Evolutionary conservation across 1,139 yeast genomes (phyloP).

Genomic region (Hanseniaspora gamundiae): DNA sequence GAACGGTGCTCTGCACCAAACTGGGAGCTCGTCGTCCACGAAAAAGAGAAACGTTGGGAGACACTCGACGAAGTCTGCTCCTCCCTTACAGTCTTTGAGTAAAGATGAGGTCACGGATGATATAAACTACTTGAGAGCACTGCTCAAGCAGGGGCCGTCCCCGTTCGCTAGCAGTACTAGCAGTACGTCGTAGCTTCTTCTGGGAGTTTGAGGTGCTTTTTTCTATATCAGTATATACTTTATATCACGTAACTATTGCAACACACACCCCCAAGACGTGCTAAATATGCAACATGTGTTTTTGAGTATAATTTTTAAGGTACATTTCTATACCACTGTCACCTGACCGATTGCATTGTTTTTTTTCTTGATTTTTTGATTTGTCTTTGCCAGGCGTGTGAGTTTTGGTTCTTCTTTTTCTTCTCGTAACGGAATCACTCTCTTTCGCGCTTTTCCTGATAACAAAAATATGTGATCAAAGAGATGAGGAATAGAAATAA

Average conservation of each 20-base stretch:
- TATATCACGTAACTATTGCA: no score
- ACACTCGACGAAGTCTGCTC: constrained; percentile 24
- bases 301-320: no score
- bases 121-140: constrained; percentile 20
- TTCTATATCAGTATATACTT: no score
- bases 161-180: background rate
- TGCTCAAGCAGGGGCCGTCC: constrained; percentile 21
- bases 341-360: background rate
- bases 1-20: background rate
- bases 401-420: no score
- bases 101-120: constrained; percentile 25
- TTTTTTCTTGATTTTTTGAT: background rate
- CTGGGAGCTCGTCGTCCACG: constrained; percentile 1
- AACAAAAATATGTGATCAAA: no score
- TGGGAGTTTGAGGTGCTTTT: no score
- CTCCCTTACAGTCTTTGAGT: constrained; percentile 21
- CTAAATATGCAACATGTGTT: no score
- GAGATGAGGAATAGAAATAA: no score
- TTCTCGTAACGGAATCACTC: no score
- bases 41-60: constrained; percentile 22
- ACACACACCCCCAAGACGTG: no score
- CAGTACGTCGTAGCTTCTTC: background rate
- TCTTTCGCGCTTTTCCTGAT: no score
- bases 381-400: no score
- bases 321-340: background rate